Evolutionary conservation across 2,329 filamentous ascomycete species (phyloP).

Genomic region (Scedosporium boydii): DNA sequence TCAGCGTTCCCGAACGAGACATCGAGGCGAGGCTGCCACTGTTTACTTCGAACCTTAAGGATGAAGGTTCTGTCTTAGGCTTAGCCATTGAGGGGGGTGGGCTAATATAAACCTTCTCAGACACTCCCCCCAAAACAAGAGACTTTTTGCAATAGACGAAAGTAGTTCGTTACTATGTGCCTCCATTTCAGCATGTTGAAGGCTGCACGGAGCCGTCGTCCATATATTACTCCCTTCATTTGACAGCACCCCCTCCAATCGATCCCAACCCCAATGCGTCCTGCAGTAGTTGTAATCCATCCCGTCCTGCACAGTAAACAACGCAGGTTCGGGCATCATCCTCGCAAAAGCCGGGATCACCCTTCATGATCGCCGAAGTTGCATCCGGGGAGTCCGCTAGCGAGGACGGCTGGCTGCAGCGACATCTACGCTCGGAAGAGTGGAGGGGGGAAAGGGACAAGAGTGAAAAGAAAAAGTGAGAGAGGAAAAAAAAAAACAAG

Average conservation of each 20-base stretch:
- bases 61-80: background rate
- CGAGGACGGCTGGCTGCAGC: no score
- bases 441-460: no score
- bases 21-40: background rate
- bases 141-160: background rate
- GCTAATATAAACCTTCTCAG: no score
- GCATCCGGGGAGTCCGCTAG: background rate
- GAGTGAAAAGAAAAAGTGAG: no score
- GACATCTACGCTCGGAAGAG: no score
- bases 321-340: background rate
- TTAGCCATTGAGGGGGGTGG: no score
- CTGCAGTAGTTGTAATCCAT: background rate
- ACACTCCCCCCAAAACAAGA: background rate
- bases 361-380: background rate
- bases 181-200: no score
- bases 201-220: background rate
- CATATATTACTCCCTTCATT: background rate
- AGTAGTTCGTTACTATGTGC: no score
- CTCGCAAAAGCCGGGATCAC: background rate
- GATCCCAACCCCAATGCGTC: background rate
- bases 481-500: no score
- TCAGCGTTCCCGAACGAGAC: background rate
- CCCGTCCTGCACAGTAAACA: background rate
- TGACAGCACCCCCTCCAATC: background rate
- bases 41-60: background rate